phyloP scores from a whole-genome alignment of 208 protist species.

The Trypanosoma boissoni region DNA sequence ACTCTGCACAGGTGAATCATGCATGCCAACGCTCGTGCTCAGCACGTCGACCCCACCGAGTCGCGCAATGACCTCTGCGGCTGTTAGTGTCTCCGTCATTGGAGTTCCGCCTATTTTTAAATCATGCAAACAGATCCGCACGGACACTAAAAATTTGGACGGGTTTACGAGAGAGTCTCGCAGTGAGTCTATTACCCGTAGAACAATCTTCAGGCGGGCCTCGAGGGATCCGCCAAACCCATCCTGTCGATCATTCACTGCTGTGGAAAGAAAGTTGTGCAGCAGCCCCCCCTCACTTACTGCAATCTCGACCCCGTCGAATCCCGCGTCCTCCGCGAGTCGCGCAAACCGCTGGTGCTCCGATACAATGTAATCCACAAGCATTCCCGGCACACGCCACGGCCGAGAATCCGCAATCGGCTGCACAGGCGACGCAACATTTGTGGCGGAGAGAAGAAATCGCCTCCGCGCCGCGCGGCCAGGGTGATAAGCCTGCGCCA shows the following conservation, averaged over 20 bases:
- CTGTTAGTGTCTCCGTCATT: slow-evolving; percentile 77
- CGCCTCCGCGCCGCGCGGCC: slow-evolving; percentile 74
- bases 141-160: slow-evolving; percentile 87
- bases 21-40: slow-evolving; percentile 95
- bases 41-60: slow-evolving; percentile 85
- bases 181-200: slow-evolving; percentile 82
- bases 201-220: slow-evolving; percentile 76
- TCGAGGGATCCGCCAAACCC: slow-evolving; percentile 80
- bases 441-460: slow-evolving; percentile 53
- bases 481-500: slow-evolving; percentile 92
- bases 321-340: slow-evolving; percentile 92
- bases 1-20: slow-evolving; percentile 94
- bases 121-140: slow-evolving; percentile 92
- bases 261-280: slow-evolving; percentile 90
- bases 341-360: slow-evolving; percentile 83
- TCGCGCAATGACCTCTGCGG: slow-evolving; percentile 71
- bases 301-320: slow-evolving; percentile 94
- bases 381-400: slow-evolving; percentile 41
- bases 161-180: slow-evolving; percentile 36
- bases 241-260: slow-evolving; percentile 89
- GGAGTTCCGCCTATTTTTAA: slow-evolving; percentile 73
- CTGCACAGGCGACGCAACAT: slow-evolving; percentile 56
- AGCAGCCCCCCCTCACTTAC: slow-evolving; percentile 93
- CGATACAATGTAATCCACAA: slow-evolving; percentile 80
- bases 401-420: slow-evolving; percentile 53